Base-by-base conservation (phyloP, 2,329 filamentous ascomycete species). In the Coleophoma crateriformis region DNA sequence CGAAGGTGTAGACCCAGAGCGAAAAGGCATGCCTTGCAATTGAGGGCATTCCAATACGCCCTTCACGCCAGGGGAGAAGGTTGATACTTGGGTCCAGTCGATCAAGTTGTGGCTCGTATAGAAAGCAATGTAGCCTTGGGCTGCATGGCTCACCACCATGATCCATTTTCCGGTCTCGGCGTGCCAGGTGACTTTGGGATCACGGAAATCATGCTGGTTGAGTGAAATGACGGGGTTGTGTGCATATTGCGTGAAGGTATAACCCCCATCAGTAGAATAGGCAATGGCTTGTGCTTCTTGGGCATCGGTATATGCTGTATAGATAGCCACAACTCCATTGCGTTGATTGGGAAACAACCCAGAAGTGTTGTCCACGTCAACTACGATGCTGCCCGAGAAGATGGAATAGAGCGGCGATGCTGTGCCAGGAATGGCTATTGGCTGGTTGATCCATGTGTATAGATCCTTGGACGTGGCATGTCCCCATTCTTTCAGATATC, bases 111-210 rank as follows among this genome's bases (percentile, higher is more conserved):
- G 67, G 1, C 77, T 82, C 2, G 78, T 81, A 62, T 72, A 84
- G 55, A 85, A 71, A 19, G 76, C 78, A 34, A 85, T 68, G 14
- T 69, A 65, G 54, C 77, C 80, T 33, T 81, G 78, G 19, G 71
- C 61, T 2, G 74, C 63, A 50, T 76, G 80, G 0, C 79, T 69
- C 2, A 82, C 54, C 0, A 73, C 71, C 71, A 79, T 77, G 45
- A 80, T 74, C 81, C 81, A 84, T 14, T 43, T 40, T 7, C n/a
- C 10, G 15, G 69, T 65, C 12, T 66, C 59, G 2, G 71, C 64
- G 53, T 82, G 74, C 71, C 79, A 79, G 39, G 81, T 68, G 3
- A 84, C 79, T 58, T 84, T 82, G 3, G 82, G 81, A 53, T 85
- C 82, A 7, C 82, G 78, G 67, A 85, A 84, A 51, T 80, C 72